Evolutionary conservation across 2,329 filamentous ascomycete genomes (phyloP).

Genomic region (Sordariomycetes sp.): DNA sequence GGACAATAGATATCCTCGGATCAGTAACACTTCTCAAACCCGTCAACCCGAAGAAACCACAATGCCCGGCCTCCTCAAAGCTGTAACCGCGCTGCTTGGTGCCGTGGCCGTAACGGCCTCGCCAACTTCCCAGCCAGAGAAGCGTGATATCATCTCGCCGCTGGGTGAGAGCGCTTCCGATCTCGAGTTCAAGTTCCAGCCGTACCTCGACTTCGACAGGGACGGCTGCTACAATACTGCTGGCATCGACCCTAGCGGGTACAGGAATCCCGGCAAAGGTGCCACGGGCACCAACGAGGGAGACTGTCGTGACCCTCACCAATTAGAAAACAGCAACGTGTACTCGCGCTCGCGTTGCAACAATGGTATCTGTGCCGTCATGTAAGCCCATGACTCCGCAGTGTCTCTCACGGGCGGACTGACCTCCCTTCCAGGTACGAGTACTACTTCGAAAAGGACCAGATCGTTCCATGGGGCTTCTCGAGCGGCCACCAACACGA

Average conservation of each 20-base stretch:
- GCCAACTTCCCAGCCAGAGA: slow-evolving; percentile 3
- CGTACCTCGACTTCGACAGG: slow-evolving; percentile 26
- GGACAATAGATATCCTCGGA: no score
- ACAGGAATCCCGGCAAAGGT: slow-evolving; percentile 15
- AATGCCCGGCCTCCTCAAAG: neutral
- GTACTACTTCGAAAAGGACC: slow-evolving; percentile 36
- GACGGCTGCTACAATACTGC: slow-evolving; percentile 37
- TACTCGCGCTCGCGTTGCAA: slow-evolving; percentile 22
- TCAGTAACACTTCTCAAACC: no score
- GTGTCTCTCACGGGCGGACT: neutral
- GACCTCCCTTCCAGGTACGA: slow-evolving; percentile 8
- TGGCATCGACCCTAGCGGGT: slow-evolving; percentile 28
- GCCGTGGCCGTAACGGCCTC: neutral
- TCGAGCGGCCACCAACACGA: slow-evolving; percentile 28
- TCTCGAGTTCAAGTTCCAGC: slow-evolving; percentile 24
- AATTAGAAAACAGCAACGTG: slow-evolving; percentile 19
- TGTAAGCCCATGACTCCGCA: slow-evolving; percentile 9
- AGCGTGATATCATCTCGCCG: slow-evolving; percentile 16
- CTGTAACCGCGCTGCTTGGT: neutral
- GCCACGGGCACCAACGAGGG: slow-evolving; percentile 17
- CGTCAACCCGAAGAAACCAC: no score
- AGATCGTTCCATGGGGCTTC: slow-evolving; percentile 19
- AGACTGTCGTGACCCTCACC: slow-evolving; percentile 17
- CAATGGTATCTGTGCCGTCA: slow-evolving; percentile 20
- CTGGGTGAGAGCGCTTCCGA: slow-evolving; percentile 20